Conservation (phyloP, 2,329 filamentous ascomycete species). For the Diaporthe humulicola region DNA sequence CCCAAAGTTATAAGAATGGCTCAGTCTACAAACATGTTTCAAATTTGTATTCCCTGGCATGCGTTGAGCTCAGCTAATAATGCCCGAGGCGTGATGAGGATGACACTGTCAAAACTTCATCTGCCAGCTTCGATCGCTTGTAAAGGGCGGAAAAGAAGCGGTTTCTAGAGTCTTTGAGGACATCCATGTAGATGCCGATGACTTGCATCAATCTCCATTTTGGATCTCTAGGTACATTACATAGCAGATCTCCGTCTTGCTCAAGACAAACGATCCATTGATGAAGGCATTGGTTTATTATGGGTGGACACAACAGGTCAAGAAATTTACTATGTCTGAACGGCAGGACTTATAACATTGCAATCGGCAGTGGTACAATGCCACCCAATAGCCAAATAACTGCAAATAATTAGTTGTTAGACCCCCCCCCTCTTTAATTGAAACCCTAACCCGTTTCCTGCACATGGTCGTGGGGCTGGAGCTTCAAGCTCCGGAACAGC, state of each 20-base stretch:
- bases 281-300: neutral
- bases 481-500: conserved; percentile 21
- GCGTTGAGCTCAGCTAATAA: neutral
- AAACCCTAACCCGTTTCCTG: neutral
- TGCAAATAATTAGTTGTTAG: no score
- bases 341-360: no score
- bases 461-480: neutral
- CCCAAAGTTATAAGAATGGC: neutral
- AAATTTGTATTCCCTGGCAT: neutral
- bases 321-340: neutral
- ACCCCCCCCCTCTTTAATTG: neutral
- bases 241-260: neutral
- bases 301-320: no score
- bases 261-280: neutral
- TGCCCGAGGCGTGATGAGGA: neutral
- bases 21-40: neutral
- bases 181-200: no score
- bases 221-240: neutral
- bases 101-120: neutral
- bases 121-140: neutral
- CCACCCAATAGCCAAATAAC: no score
- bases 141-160: neutral
- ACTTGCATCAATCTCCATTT: neutral
- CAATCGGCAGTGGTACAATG: neutral
- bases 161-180: no score